A percentile compares a stretch with the other conserved stretches of the same genome.
Conservation (phyloP, 139 green algal genomes). For the Gonium pectorale region DNA sequence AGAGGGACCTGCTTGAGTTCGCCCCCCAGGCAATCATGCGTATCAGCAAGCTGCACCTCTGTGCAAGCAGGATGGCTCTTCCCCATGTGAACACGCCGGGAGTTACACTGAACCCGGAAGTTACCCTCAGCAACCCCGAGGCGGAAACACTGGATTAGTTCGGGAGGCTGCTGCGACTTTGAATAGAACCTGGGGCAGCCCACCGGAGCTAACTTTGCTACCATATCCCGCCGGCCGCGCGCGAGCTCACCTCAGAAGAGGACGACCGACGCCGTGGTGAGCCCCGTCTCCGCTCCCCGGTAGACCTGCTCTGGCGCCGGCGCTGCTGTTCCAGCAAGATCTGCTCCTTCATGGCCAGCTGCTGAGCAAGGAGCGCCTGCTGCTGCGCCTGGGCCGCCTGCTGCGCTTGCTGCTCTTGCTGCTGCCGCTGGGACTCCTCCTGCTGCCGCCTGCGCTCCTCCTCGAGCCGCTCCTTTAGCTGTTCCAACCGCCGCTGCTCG, state of each 20-base stretch:
- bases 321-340: not conserved
- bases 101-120: no score
- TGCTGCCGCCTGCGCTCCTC: constrained; percentile 8
- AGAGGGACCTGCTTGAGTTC: no score
- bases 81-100: no score
- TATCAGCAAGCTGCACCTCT: no score
- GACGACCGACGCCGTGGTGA: not conserved
- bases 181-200: no score
- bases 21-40: no score
- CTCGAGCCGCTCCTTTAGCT: not conserved
- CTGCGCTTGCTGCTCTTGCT: not conserved
- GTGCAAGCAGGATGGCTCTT: no score
- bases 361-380: not conserved
- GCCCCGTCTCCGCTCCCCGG: not conserved
- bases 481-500: constrained; percentile 7
- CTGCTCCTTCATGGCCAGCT: not conserved
- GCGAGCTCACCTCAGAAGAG: not conserved
- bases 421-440: not conserved
- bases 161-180: no score
- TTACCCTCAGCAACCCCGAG: no score
- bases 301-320: not conserved
- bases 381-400: not conserved
- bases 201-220: no score
- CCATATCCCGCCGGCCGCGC: no score
- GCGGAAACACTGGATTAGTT: no score